A percentile compares a stretch with the other conserved stretches of the same genome.
phyloP scores from a whole-genome alignment of 352 stramenopile genomes.

The Blastocystis sp. region DNA sequence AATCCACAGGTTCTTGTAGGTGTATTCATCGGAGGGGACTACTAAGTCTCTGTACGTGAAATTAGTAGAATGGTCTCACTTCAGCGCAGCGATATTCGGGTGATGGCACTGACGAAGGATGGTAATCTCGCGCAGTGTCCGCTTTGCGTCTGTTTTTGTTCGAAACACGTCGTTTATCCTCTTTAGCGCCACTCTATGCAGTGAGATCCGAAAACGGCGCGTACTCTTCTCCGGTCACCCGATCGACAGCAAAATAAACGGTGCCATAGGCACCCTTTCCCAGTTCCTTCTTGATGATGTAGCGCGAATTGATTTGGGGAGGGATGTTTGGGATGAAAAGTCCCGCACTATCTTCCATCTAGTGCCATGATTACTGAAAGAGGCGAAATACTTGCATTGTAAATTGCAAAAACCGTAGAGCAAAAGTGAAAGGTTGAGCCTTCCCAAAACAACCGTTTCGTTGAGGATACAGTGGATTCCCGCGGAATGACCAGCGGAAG shows the following conservation, averaged over 20 bases:
- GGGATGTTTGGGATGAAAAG: slow-evolving; percentile 35
- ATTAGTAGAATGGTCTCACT: not conserved
- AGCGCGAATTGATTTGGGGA: slow-evolving; percentile 40
- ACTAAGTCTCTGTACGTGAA: slow-evolving; percentile 49
- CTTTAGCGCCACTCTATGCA: slow-evolving; percentile 54
- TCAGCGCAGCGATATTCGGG: slow-evolving; percentile 55
- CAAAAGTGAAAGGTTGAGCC: too few species aligned
- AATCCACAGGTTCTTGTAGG: slow-evolving; percentile 66
- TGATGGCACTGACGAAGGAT: slow-evolving; percentile 68
- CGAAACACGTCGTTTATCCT: slow-evolving; percentile 68
- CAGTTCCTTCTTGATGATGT: slow-evolving; percentile 66
- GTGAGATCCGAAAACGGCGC: not conserved
- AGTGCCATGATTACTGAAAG: too few species aligned
- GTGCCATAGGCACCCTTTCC: slow-evolving; percentile 65
- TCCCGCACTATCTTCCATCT: too few species aligned
- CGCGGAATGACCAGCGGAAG: too few species aligned
- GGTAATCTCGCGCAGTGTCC: slow-evolving; percentile 56
- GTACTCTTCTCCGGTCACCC: slow-evolving; percentile 41
- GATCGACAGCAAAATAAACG: slow-evolving; percentile 63
- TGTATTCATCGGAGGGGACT: slow-evolving; percentile 57
- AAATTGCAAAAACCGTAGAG: too few species aligned
- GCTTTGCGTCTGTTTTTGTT: slow-evolving; percentile 70
- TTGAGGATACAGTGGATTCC: too few species aligned
- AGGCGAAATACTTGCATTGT: too few species aligned
- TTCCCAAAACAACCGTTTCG: too few species aligned